Evolutionary conservation across 2,329 filamentous ascomycete species (phyloP), one percentile per base, ranked within the genome.

Genomic region (Myriangium duriaei): DNA sequence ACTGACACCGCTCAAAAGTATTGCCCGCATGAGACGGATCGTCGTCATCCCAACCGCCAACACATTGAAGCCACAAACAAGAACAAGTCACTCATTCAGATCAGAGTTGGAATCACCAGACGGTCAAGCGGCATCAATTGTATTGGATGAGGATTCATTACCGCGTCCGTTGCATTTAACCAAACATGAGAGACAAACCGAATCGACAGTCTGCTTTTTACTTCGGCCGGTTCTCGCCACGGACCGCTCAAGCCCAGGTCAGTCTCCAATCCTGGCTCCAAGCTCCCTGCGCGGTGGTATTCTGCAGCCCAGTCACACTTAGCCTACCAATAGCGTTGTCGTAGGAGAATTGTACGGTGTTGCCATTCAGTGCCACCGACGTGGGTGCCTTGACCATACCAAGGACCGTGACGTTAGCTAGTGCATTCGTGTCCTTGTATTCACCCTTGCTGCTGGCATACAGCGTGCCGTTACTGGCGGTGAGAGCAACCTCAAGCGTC

Each of bases 351-450:
- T 30, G 34, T 14, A 78, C 45, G 3, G 44, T 40, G n/a, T 52
- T 45, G 0, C 67, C 69, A 47, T 79, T 74, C 6, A 81, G 55
- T 4, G 55, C 59, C 2, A 81, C 69, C n/a, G 49, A 56, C 15
- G 33, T 41, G 48, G 47, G 56, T 40, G 56, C 46, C 14, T 48
- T 48, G 12, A 56, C 44, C 1, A 79, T 63, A 15, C 78, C 78
- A 43, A 81, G 47, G 30, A 83, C 55, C 0, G 75, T 80, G 30
- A 81, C 63, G 41, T 76, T 79, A 1, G 67, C 71, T 4, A 82
- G 62, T 0, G 68, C 54, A 46, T 76, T 78, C 0, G 51, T 57
- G 42, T 80, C 75, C 5, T 59, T 49, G 52, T 67, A 81, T 3
- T 54, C 54, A 0, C 78, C 77, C 0, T 56, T 48, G 0, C 65